Conservation (phyloP, 345 rosid genomes). For the Bruguiera parviflora region DNA sequence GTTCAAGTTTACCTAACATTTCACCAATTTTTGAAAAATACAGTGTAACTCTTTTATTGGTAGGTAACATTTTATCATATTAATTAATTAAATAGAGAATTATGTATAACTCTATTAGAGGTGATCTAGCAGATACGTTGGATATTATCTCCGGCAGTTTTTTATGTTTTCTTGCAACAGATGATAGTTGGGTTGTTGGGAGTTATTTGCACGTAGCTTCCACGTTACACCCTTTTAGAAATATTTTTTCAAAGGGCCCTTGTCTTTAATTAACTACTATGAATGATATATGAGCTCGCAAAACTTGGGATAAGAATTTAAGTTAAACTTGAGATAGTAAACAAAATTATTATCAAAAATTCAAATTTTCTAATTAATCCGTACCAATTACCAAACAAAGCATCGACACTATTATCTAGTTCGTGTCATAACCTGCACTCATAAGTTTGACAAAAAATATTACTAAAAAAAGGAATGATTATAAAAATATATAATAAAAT, state of each 20-base stretch:
- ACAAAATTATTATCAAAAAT: too few species aligned
- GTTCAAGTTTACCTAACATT: too few species aligned
- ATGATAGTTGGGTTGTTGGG: slow-evolving; percentile 2
- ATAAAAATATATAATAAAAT: too few species aligned
- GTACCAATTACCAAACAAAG: slow-evolving; percentile 3
- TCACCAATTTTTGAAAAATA: background rate
- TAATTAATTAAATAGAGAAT: too few species aligned
- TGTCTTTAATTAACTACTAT: background rate
- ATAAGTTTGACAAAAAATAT: background rate
- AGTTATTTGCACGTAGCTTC: background rate
- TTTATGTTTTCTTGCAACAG: background rate
- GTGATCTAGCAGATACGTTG: background rate
- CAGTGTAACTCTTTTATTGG: background rate
- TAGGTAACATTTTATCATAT: too few species aligned
- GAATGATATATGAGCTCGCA: background rate
- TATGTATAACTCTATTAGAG: background rate
- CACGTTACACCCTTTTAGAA: too few species aligned
- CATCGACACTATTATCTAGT: background rate
- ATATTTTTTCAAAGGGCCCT: background rate
- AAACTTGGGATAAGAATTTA: background rate
- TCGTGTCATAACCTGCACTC: too few species aligned
- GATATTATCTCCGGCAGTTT: background rate
- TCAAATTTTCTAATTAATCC: background rate
- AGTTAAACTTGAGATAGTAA: too few species aligned
- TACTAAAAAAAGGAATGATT: too few species aligned